Evolutionary conservation across 306 rosid species (phyloP), one percentile per base, ranked within the genome.

Genomic region (Sicyos edulis): DNA sequence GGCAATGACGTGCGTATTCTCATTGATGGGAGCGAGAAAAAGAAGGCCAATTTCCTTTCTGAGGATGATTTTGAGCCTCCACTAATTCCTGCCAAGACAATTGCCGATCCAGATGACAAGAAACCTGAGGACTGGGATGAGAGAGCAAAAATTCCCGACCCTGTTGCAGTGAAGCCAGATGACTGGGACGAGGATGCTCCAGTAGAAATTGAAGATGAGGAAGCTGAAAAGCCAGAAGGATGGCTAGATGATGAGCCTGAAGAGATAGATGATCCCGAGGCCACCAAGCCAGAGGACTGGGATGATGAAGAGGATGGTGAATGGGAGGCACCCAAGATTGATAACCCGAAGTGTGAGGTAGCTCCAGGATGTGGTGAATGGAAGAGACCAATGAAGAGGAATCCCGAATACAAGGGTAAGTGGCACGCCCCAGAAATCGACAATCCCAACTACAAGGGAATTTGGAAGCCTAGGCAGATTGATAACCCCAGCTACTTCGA

Each of bases 91-190:
- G 40, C 88, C 70, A 85, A 93, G 90, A 91, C 95, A 12, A 93
- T 93, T 74, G 85, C 99, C 13, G 99, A 93, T 69, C 97, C 99
- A 15, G 90, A 88, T 15, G 99, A 93, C 75, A 86, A 76, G 80
- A 93, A 93, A 78, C 99, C 99, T 1, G 97, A 91, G 86, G 99
- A 93, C 71, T 93, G 99, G 99, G 99, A 93, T 11, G 99, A 93
- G 81, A 81, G 96, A 74, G 91, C 87, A 11, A 88, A 91, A 73
- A 93, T 93, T 75, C 89, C 95, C 0, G 99, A 93, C 74, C 85
- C 92, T 15, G 50, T 45, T 79, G 97, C 97, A 12, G 90, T 83
- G 10, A 93, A 93, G 81, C 99, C 99, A 70, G 99, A 91, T 70
- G 99, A 93, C 45, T 93, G 99, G 99, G 99, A 93, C 40, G 97